Base-by-base conservation (phyloP, 164 flowering plant genomes). In the Kalanchoe fedtschenkoi region DNA sequence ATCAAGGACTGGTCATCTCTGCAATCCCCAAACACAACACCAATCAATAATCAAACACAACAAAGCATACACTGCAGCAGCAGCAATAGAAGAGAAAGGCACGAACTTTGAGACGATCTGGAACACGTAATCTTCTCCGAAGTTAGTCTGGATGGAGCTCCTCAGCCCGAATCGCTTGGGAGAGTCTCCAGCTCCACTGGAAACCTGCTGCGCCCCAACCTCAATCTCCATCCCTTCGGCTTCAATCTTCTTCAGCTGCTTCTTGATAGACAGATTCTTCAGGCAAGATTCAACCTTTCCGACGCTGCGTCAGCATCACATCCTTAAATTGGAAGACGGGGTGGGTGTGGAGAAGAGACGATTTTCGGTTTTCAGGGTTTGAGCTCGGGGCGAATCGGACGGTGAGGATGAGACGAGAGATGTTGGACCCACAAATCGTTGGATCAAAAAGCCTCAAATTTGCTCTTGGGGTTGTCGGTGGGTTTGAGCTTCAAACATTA, bases 41-140 rank as follows among this genome's bases (percentile, higher is more conserved):
- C n/a, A n/a, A n/a, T 58, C 16, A n/a, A 54, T 24, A 16, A 17
- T 35, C 11, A 24, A n/a, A 37, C 54, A 17, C 29, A 46, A 41
- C 5, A n/a, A n/a, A n/a, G n/a, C n/a, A n/a, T n/a, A n/a, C n/a
- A n/a, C n/a, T n/a, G 41, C 5, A n/a, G 0, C 21, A 21, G 24
- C n/a, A n/a, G n/a, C n/a, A n/a, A n/a, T n/a, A n/a, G n/a, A n/a
- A n/a, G n/a, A n/a, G n/a, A n/a, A n/a, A n/a, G n/a, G n/a, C n/a
- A n/a, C n/a, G n/a, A n/a, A n/a, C n/a, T n/a, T n/a, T 66, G 89
- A 76, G 58, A 75, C 88, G 39, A 88, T 83, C 75, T 93, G 89
- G 71, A 93, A 90, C 62, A 90, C 92, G 70, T 88, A 93, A 63
- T 93, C 95, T 37, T 87, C 88, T 39, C 88, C 95, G 66, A 90